Base-by-base conservation (phyloP, 192 early-diverging fungal genomes). In the Diversispora eburnea region DNA sequence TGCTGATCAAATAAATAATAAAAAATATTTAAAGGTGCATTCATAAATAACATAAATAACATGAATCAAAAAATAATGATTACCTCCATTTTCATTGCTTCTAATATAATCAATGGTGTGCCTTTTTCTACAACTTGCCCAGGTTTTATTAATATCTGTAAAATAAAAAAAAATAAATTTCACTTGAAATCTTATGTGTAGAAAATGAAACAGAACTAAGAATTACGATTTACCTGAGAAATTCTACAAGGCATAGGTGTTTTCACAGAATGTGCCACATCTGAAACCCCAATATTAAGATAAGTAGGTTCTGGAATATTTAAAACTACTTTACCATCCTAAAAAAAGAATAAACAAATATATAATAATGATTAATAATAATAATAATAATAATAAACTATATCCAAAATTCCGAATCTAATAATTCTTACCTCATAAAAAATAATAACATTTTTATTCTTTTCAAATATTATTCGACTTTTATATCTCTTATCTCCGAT, bases 31-130 rank as follows among this genome's bases (percentile, higher is more conserved):
- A 46, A 22, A 43, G 22, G 22, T 20, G 15, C 17, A 66, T 17
- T 46, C 8, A n/a, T 6, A 15, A 59, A n/a, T 20, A 43, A 72
- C 22, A 22, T 72, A 51, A 39, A 73, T 45, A 83, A 47, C 19
- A 1, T 9, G 77, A 69, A 73, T 62, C 9, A 77, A 41, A 77
- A 41, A 15, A 62, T 10, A 22, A 76, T 61, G 52, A 78, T 78
- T 85, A 89, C 88, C 88, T 98, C 96, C 96, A 98, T 98, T 87
- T 98, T 98, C 96, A 98, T 98, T 19, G 96, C 96, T 76, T 98
- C 96, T 43, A 98, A 82, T 43, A 98, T 85, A 3, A 97, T 80
- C 43, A 98, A 78, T 48, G 89, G 86, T 58, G 89, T 84, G 49
- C 91, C 94, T 79, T 94, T 92, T 59, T 87, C 85, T 9, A 98